Evolutionary conservation across 495 filamentous ascomycete genomes (phyloP), one percentile per base, ranked within the genome.

Genomic region (Xylaria scruposa): DNA sequence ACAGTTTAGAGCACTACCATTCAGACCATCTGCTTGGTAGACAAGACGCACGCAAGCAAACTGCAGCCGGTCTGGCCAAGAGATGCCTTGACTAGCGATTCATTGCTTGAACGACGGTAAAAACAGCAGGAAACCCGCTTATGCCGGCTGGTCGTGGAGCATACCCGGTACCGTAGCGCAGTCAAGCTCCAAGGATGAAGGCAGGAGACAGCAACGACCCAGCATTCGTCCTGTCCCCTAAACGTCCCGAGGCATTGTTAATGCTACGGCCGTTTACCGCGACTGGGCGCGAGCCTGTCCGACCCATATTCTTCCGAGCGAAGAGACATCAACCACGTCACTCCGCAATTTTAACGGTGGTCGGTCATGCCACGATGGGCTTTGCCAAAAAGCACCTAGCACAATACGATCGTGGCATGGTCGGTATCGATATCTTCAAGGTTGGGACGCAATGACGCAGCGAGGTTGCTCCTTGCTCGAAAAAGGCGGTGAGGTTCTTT

Each of bases 301-400:
- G 63, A 15, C 46, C 63, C 63, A 24, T n/a, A n/a, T 53, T 67
- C 26, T 67, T 12, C 63, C 46, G 63, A 67, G 63, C 47, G 63
- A 67, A 38, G 62, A 49, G 49, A 49, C 13, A 6, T 19, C 19
- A 67, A 51, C 44, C 63, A 67, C 63, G 63, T 67, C 63, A 67
- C 44, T 38, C 46, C 17, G 58, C 33, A 21, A 60, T 38, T 12
- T 12, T 38, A 19, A 38, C 58, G 17, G 58, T 38, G 58, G 31
- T 40, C 26, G 42, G 26, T 47, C 36, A 49, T 33, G 62, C 62
- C 40, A 17, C 24, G 40, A 33, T 29, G 38, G 42, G 40, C 26
- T 49, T 65, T 65, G n/a, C 62, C 17, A 65, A 47, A 65, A 46
- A 33, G 42, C 26, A 47, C 21, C 24, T 65, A 65, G 26, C 42